These are phyloP conservation scores for Parietaria judaica DNA, from an alignment of 306 rosid species.

Conservation along the genomic window DNA sequence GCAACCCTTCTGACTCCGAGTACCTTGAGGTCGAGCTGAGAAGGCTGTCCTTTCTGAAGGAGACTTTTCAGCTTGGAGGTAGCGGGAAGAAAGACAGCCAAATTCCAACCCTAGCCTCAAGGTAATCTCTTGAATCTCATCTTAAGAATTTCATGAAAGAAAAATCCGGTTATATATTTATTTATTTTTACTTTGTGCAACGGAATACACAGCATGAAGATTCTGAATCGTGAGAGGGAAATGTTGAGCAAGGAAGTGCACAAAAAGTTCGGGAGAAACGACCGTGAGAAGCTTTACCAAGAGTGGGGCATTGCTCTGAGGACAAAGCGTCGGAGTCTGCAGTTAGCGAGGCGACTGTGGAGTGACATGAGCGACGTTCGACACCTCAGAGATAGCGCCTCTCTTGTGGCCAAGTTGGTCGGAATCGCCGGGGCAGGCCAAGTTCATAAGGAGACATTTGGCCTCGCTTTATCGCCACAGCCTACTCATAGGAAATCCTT, in stretches of 20 bases:
- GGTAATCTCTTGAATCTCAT: conserved; percentile 34
- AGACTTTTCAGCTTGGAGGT: conserved; percentile 37
- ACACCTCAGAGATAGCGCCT: conserved; percentile 61
- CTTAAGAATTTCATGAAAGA: not conserved
- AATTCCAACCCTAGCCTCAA: conserved; percentile 45
- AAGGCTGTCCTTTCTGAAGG: conserved; percentile 58
- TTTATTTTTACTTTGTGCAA: too few relatives aligned
- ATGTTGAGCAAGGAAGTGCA: conserved; percentile 67
- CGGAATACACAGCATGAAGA: conserved; percentile 33
- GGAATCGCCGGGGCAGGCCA: conserved; percentile 43
- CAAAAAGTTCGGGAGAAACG: conserved; percentile 48
- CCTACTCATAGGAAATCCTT: conserved; percentile 20
- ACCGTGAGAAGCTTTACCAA: conserved; percentile 47
- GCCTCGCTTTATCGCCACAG: conserved; percentile 44
- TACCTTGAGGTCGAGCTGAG: conserved; percentile 73
- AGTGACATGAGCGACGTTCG: conserved; percentile 41
- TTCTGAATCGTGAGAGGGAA: conserved; percentile 64
- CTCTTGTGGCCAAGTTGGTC: conserved; percentile 63
- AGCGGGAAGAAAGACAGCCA: conserved; percentile 19
- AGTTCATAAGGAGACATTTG: conserved; percentile 47
- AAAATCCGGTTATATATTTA: too few relatives aligned
- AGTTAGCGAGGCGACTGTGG: conserved; percentile 57
- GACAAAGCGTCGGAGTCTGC: conserved; percentile 61
- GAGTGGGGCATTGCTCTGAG: conserved; percentile 60
- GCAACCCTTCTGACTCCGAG: conserved; percentile 65